Evolutionary conservation across 192 early-diverging fungal species (phyloP), one percentile per base, ranked within the genome.

Genomic region (Diversispora eburnea): DNA sequence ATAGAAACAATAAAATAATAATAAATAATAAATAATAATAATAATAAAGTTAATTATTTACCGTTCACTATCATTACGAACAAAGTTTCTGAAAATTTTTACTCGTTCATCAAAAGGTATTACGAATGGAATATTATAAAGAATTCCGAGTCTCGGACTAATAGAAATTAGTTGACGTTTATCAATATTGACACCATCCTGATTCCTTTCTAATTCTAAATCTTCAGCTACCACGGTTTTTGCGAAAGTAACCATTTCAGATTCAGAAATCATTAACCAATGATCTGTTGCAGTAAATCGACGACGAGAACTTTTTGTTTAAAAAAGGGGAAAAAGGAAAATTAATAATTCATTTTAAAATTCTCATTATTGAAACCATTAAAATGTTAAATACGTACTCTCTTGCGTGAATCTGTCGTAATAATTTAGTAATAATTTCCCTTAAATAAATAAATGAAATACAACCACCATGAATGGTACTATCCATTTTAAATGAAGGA

Each of bases 31-130:
- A 58, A 25, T 22, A 7, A 15, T 3, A 52, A 52, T 8, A 49
- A 52, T 4, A 52, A 52, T 52, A 54, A 17, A 17, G 3, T 4
- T 58, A 58, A 57, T 6, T 64, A 47, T 48, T 46, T 64, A 77
- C 46, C 80, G 68, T 19, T 76, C 49, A 51, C 86, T 86, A 72
- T 98, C 95, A 41, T 84, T 87, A 2, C 81, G 77, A 22, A 97
- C 82, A 80, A 92, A 88, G 45, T 84, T 84, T 19, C 94, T 84
- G 77, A 98, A 97, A 42, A 98, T 84, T 6, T 86, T 78, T 17
- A 96, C 93, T 19, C 97, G 89, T 63, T 89, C 87, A 63, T 95
- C 93, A 76, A 98, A 97, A 1, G 92, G 92, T 22, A 97, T 88
- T 3, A 97, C 89, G 82, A 96, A 98, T 3, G 97, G 97, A 6